phyloP scores from a whole-genome alignment of 2,329 filamentous ascomycete genomes.

The Fusarium tupiense region DNA sequence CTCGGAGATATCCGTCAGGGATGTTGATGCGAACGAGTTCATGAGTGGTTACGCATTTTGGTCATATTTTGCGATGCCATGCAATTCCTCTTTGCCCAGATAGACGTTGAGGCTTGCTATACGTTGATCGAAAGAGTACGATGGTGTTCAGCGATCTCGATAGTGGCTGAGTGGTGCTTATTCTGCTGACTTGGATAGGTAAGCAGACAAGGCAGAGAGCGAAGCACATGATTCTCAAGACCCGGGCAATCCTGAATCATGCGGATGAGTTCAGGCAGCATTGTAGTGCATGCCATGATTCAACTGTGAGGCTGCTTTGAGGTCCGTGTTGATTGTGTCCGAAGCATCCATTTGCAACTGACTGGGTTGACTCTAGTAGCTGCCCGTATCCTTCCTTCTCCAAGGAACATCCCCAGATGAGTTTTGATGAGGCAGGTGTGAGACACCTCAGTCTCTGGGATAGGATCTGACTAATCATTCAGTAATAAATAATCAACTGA shows the following conservation, averaged over 20 bases:
- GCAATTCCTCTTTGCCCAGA: background rate
- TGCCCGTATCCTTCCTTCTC: background rate
- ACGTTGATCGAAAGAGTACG: background rate
- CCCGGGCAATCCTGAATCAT: background rate
- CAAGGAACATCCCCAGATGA: conserved; percentile 5
- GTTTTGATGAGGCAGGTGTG: conserved; percentile 1
- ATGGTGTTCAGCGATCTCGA: conserved; percentile 10
- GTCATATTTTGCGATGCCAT: conserved; percentile 7
- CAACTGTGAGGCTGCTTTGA: conserved; percentile 14
- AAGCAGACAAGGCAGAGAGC: conserved; percentile 7
- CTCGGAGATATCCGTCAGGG: conserved; percentile 35
- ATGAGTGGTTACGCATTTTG: conserved; percentile 12
- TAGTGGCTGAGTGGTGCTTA: conserved; percentile 7
- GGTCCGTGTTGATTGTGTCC: conserved; percentile 8
- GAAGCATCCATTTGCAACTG: background rate
- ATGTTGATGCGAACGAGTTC: conserved; percentile 27
- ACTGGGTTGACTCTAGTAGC: background rate
- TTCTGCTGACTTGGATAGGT: background rate
- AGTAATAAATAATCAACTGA: background rate
- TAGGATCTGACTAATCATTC: background rate
- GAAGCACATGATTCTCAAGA: conserved; percentile 3
- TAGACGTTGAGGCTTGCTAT: background rate
- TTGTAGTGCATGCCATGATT: background rate
- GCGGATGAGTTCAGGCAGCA: background rate
- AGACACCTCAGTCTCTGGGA: background rate